A percentile compares a stretch with the other conserved stretches of the same genome.
Conservation (phyloP, 257 asterid species). For the Rubia yunnanensis region DNA sequence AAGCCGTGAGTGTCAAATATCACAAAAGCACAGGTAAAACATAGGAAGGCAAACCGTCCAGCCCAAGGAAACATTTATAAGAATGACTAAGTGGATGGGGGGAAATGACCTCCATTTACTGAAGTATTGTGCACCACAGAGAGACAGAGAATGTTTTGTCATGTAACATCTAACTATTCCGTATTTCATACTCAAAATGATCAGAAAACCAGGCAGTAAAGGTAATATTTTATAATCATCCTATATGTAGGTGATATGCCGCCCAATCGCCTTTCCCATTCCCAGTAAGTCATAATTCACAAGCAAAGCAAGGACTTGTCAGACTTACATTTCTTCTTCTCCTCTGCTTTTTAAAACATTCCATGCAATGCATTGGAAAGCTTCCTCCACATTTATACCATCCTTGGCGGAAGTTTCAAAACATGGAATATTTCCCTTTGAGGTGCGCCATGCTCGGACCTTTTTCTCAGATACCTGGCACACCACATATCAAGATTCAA, state of each 20-base stretch:
- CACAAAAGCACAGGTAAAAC: too few species aligned
- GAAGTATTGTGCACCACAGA: neutral
- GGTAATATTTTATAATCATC: neutral
- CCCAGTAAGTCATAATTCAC: neutral
- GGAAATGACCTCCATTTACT: neutral
- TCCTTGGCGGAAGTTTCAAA: slow-evolving; percentile 99
- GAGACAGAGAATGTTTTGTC: neutral
- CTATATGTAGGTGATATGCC: neutral
- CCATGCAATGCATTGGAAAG: slow-evolving; percentile 88
- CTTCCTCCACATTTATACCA: slow-evolving; percentile 91
- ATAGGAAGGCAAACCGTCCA: too few species aligned
- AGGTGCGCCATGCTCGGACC: slow-evolving; percentile 98
- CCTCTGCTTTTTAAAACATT: slow-evolving; percentile 84
- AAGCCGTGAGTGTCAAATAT: too few species aligned
- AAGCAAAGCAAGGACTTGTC: neutral
- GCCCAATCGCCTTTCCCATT: neutral
- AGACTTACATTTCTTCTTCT: slow-evolving; percentile 90
- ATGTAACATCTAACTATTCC: neutral
- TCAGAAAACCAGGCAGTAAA: neutral
- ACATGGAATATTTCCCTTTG: slow-evolving; percentile 93
- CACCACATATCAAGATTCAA: neutral
- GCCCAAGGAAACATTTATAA: neutral
- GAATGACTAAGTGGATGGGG: neutral
- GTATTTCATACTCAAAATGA: neutral
- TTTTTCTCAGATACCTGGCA: slow-evolving; percentile 92